phyloP scores from a whole-genome alignment of 106 monocot species.

The Xerophyta viscosa region DNA sequence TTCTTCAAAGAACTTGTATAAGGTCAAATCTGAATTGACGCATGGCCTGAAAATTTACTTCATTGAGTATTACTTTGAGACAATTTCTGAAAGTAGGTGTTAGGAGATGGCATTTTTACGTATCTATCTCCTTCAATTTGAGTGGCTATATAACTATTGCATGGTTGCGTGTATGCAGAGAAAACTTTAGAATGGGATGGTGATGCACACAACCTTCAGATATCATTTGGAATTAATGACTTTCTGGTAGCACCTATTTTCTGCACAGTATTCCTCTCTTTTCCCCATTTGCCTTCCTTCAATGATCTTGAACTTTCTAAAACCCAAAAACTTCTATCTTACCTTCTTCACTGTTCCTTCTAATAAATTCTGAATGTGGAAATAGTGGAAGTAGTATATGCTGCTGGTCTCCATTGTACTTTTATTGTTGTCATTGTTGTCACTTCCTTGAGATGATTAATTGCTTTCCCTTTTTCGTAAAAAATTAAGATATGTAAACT shows the following conservation, averaged over 20 bases:
- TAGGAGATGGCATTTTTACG: background rate
- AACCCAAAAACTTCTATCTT: too few relatives aligned
- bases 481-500: too few relatives aligned
- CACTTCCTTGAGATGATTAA: too few relatives aligned
- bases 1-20: constrained; percentile 45
- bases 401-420: too few relatives aligned
- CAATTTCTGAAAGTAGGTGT: constrained; percentile 28
- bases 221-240: constrained; percentile 82
- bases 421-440: too few relatives aligned
- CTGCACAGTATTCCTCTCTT: background rate
- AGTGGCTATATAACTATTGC: background rate
- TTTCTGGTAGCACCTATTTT: constrained; percentile 83
- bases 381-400: too few relatives aligned
- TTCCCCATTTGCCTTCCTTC: background rate
- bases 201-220: constrained; percentile 61
- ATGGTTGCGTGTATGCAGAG: constrained; percentile 15
- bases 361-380: too few relatives aligned
- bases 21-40: constrained; percentile 69
- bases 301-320: too few relatives aligned
- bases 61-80: constrained; percentile 84
- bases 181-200: constrained; percentile 54
- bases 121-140: constrained; percentile 2
- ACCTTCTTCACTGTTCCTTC: too few relatives aligned
- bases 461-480: too few relatives aligned
- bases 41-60: constrained; percentile 59